These are phyloP conservation scores for Xerocomellus intermedius DNA, from an alignment of 768 basidiomycete species.

Conservation along the genomic window DNA sequence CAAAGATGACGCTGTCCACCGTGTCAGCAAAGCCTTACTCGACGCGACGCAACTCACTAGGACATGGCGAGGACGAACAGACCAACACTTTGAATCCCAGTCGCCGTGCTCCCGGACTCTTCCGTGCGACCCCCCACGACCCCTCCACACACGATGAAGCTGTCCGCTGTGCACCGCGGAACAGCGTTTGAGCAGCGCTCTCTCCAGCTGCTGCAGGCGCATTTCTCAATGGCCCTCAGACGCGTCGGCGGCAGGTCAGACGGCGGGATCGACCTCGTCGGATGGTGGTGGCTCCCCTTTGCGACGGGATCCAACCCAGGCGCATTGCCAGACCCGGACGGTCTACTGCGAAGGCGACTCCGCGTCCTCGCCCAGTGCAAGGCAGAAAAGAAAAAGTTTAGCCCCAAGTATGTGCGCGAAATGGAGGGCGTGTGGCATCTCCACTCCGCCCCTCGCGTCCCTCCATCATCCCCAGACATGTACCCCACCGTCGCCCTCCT, in stretches of 20 bases:
- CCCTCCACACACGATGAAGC: conserved; percentile 4
- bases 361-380: conserved; percentile 90
- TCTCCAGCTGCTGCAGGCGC: conserved; percentile 53
- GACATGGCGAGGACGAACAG: conserved; percentile 37
- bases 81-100: no score
- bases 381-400: conserved; percentile 78
- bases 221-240: conserved; percentile 76
- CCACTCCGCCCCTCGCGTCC: conserved; percentile 2
- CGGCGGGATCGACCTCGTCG: conserved; percentile 84
- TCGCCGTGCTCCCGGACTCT: conserved; percentile 8
- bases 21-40: conserved; percentile 4
- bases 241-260: conserved; percentile 86
- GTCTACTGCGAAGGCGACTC: conserved; percentile 46
- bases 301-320: neutral
- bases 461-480: neutral
- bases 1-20: conserved; percentile 61
- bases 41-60: conserved; percentile 31
- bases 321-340: conserved; percentile 15
- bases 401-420: conserved; percentile 82
- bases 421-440: conserved; percentile 82
- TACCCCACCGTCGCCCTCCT: conserved; percentile 59
- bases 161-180: conserved; percentile 67
- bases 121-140: conserved; percentile 26
- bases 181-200: conserved; percentile 73
- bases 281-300: conserved; percentile 89